These are phyloP conservation scores for Oldenlandia corymbosa DNA, from an alignment of 257 asterid genomes.

Conservation along the genomic window DNA sequence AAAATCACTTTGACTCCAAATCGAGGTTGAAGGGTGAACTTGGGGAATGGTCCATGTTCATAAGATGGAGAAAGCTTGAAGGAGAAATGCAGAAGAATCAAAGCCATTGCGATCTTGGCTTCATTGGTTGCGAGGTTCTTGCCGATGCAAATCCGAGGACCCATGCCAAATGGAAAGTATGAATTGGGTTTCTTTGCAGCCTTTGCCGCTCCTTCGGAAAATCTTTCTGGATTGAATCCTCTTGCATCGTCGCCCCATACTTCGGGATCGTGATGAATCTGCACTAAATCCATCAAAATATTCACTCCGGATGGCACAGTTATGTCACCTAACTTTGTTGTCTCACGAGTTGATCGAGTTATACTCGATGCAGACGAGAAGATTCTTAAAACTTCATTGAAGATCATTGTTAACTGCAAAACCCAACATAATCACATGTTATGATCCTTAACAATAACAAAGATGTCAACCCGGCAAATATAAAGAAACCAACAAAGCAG, in stretches of 20 bases:
- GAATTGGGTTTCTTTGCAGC: slow-evolving; percentile 66
- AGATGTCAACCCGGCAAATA: too few species aligned
- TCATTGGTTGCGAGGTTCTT: slow-evolving; percentile 74
- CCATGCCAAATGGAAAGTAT: slow-evolving; percentile 69
- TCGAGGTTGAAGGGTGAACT: slow-evolving; percentile 34
- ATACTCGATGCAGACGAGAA: slow-evolving; percentile 28
- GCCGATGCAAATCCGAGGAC: slow-evolving; percentile 53
- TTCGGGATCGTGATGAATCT: slow-evolving; percentile 36
- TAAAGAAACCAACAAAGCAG: too few species aligned
- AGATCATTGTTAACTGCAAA: slow-evolving; percentile 36
- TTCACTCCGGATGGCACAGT: slow-evolving; percentile 29
- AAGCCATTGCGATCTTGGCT: slow-evolving; percentile 54
- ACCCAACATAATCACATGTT: too few species aligned
- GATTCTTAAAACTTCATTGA: slow-evolving; percentile 27
- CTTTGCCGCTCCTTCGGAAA: slow-evolving; percentile 39
- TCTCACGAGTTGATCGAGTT: slow-evolving; percentile 17
- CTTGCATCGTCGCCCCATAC: slow-evolving; percentile 50
- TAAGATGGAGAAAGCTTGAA: slow-evolving; percentile 50
- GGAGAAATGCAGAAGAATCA: slow-evolving; percentile 45
- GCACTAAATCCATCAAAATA: slow-evolving; percentile 23
- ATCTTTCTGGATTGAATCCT: slow-evolving; percentile 63
- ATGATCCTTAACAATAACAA: too few species aligned
- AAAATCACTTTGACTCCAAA: background rate
- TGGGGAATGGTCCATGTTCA: slow-evolving; percentile 39
- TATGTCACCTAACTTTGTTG: slow-evolving; percentile 21